Percentiles rank a stretch among this genome's conserved stretches.
phyloP scores from a whole-genome alignment of 139 green algal species.

The Eudorina sp. region DNA sequence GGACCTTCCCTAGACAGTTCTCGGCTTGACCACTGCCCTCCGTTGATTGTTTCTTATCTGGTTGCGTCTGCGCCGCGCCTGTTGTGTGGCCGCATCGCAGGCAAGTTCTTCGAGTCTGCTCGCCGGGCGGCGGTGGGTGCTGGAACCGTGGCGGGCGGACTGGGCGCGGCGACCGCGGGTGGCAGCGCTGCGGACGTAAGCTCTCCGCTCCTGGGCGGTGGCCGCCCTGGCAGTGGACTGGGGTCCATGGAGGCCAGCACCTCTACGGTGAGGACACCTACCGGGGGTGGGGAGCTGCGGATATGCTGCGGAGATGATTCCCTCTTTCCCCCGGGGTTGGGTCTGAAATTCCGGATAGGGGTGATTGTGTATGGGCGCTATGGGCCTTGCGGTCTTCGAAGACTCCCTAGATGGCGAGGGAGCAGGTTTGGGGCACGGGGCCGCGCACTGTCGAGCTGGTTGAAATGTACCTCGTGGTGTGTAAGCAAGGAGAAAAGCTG shows the following conservation, averaged over 20 bases:
- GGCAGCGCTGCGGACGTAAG: slow-evolving; percentile 25
- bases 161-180: neutral
- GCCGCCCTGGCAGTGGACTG: neutral
- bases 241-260: slow-evolving; percentile 18
- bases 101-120: slow-evolving; percentile 91
- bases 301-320: too few species aligned
- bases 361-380: too few species aligned
- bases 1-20: too few species aligned
- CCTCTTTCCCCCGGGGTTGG: too few species aligned
- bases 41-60: too few species aligned
- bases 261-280: neutral
- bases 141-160: neutral
- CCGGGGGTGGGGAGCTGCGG: neutral
- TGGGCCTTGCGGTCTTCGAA: too few species aligned
- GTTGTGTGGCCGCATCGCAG: neutral
- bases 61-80: too few species aligned
- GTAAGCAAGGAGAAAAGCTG: too few species aligned
- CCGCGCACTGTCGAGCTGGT: too few species aligned
- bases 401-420: neutral
- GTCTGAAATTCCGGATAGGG: too few species aligned
- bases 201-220: slow-evolving; percentile 35
- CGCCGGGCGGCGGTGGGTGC: slow-evolving; percentile 41
- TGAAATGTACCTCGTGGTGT: too few species aligned
- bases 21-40: too few species aligned
- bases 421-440: neutral